These are phyloP conservation scores for Drechslerella coelobrocha DNA, from an alignment of 2,329 filamentous ascomycete species.

Conservation along the genomic window DNA sequence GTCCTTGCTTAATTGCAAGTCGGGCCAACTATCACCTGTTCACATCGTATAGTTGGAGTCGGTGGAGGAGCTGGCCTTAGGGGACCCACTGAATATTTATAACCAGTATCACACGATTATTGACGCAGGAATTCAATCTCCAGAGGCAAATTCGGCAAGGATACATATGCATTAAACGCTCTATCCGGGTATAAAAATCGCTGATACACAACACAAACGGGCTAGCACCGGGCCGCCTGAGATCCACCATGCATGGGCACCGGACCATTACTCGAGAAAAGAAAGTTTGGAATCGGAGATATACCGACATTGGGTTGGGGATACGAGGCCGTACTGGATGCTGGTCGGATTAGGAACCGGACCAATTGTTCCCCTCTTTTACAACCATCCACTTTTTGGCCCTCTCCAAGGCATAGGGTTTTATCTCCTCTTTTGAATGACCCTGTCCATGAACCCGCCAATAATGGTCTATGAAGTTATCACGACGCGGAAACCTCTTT, in stretches of 20 bases:
- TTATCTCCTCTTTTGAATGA: constrained; percentile 32
- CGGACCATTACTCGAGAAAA: neutral
- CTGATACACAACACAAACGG: constrained; percentile 49
- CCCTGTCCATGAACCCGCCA: constrained; percentile 46
- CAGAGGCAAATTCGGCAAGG: constrained; percentile 15
- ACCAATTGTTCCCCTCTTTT: constrained; percentile 32
- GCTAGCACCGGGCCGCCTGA: constrained; percentile 48
- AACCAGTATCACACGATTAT: neutral
- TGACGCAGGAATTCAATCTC: constrained; percentile 1
- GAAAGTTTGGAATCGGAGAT: constrained; percentile 20
- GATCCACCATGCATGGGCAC: constrained; percentile 17
- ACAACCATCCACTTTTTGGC: constrained; percentile 49
- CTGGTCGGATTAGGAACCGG: constrained; percentile 1
- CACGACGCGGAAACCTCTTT: constrained; percentile 39
- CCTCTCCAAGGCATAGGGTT: constrained; percentile 30
- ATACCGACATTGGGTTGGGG: constrained; percentile 18
- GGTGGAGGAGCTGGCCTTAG: neutral
- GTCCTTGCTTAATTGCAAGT: constrained; percentile 3
- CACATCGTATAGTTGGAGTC: neutral
- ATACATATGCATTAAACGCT: constrained; percentile 31
- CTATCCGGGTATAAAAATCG: constrained; percentile 19
- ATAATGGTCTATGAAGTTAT: constrained; percentile 49
- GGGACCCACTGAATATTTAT: neutral
- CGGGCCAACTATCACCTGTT: constrained; percentile 6
- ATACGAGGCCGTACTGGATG: constrained; percentile 21